Conservation (phyloP, 495 filamentous ascomycete species). For the Usnea hakonensis region DNA sequence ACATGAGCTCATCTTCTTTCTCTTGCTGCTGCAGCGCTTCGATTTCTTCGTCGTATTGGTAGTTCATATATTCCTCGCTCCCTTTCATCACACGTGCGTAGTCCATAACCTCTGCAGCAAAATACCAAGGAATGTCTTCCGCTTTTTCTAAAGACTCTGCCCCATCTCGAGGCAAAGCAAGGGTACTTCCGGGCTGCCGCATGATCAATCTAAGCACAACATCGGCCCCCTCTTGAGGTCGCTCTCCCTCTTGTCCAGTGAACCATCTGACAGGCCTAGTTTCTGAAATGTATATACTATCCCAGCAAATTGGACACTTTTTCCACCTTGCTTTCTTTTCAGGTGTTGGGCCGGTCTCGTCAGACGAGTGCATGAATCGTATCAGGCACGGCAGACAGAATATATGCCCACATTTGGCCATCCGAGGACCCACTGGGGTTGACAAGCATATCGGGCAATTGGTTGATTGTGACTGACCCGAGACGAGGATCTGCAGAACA, state of each 20-base stretch:
- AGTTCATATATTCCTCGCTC: slow-evolving; percentile 75
- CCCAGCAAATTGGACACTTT: slow-evolving; percentile 95
- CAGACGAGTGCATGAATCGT: slow-evolving; percentile 86
- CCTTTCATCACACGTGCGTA: slow-evolving; percentile 96
- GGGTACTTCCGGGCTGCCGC: slow-evolving; percentile 67
- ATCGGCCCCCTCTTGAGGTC: slow-evolving; percentile 77
- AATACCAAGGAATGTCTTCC: slow-evolving; percentile 87
- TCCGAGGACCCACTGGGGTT: slow-evolving; percentile 83
- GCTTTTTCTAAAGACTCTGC: slow-evolving; percentile 56
- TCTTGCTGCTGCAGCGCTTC: slow-evolving; percentile 65
- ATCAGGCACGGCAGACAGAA: slow-evolving; percentile 92
- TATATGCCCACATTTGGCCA: slow-evolving; percentile 97
- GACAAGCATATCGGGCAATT: slow-evolving; percentile 92
- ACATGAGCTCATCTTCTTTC: slow-evolving; percentile 83
- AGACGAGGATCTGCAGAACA: slow-evolving; percentile 85
- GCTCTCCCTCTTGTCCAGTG: slow-evolving; percentile 71
- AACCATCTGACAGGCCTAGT: slow-evolving; percentile 90
- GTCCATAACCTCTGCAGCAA: slow-evolving; percentile 86
- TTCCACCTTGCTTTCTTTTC: slow-evolving; percentile 77
- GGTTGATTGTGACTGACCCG: slow-evolving; percentile 75
- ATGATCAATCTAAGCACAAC: slow-evolving; percentile 80
- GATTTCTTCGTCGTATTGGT: slow-evolving; percentile 72
- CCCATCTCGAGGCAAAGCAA: slow-evolving; percentile 80
- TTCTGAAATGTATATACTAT: slow-evolving; percentile 78
- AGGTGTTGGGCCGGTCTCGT: slow-evolving; percentile 51